These are phyloP conservation scores for Vitis vinifera DNA, from an alignment of 164 flowering plant genomes.

Conservation along the genomic window DNA sequence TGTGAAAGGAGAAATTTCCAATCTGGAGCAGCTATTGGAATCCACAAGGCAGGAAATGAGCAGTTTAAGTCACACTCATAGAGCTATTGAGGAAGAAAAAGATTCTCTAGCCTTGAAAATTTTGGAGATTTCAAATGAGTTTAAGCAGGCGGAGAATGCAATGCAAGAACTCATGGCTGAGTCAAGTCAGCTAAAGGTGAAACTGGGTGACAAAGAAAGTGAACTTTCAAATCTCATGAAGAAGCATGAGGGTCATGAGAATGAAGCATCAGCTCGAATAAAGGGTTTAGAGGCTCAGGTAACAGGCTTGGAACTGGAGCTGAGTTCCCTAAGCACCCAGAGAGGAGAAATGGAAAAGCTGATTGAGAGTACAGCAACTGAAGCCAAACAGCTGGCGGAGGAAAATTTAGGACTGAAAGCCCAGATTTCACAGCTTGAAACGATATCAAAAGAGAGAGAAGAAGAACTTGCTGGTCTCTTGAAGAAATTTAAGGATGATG, in stretches of 20 bases:
- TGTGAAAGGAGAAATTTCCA: slow-evolving; percentile 22
- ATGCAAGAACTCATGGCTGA: slow-evolving; percentile 35
- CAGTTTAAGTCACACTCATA: slow-evolving; percentile 29
- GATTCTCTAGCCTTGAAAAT: slow-evolving; percentile 32
- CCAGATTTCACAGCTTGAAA: slow-evolving; percentile 31
- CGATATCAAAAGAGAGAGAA: slow-evolving; percentile 28
- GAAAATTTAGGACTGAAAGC: slow-evolving; percentile 26
- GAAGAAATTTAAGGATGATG: slow-evolving; percentile 32
- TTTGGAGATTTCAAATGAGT: slow-evolving; percentile 36
- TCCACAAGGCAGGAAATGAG: slow-evolving; percentile 34
- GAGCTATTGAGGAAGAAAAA: slow-evolving; percentile 43
- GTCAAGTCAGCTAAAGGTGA: slow-evolving; percentile 37
- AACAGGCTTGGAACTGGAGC: slow-evolving; percentile 31
- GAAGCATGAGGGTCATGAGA: slow-evolving; percentile 36
- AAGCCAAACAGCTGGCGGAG: slow-evolving; percentile 32
- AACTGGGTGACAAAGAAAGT: slow-evolving; percentile 28
- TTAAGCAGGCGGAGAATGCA: slow-evolving; percentile 30
- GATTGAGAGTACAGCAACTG: slow-evolving; percentile 28
- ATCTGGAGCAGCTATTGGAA: slow-evolving; percentile 33
- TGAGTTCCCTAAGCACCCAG: slow-evolving; percentile 25
- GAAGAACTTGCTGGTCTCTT: slow-evolving; percentile 25
- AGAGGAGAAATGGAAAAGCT: slow-evolving; percentile 35
- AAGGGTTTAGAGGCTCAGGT: slow-evolving; percentile 27
- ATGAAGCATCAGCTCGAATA: slow-evolving; percentile 29
- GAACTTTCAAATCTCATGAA: slow-evolving; percentile 38